A percentile compares a stretch with the other conserved stretches of the same genome.
phyloP scores from a whole-genome alignment of 371 early-diverging fungal species.

The Apophysomyces sp. region DNA sequence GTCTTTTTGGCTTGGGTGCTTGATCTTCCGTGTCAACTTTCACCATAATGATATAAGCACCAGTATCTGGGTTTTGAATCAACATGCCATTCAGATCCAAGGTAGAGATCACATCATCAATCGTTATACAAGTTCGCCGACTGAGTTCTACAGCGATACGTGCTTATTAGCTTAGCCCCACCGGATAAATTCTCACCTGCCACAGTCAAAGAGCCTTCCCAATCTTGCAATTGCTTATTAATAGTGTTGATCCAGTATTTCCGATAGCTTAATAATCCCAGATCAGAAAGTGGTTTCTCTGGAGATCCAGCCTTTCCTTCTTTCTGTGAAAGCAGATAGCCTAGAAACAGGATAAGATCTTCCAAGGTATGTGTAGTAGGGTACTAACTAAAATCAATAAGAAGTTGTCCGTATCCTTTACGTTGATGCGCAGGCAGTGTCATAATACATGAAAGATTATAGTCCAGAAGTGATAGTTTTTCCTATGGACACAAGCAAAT shows the following conservation, averaged over 20 bases:
- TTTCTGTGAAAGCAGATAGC: constrained; percentile 84
- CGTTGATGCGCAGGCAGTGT: constrained; percentile 96
- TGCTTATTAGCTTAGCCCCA: background rate
- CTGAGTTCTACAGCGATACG: constrained; percentile 55
- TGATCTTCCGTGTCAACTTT: background rate
- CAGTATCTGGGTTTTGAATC: background rate
- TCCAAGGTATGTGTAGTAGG: background rate
- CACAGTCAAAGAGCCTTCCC: constrained; percentile 38
- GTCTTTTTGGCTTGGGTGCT: background rate
- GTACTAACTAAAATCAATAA: constrained; percentile 92
- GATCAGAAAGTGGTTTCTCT: constrained; percentile 98
- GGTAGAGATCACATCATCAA: constrained; percentile 75
- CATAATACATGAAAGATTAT: constrained; percentile 99
- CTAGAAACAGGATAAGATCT: constrained; percentile 26
- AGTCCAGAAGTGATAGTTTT: constrained; percentile 86
- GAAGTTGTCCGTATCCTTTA: constrained; percentile 96
- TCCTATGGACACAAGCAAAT: constrained; percentile 57
- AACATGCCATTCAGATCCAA: constrained; percentile 61
- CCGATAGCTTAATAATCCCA: constrained; percentile 92
- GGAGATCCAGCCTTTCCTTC: constrained; percentile 94
- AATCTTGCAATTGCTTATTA: constrained; percentile 30
- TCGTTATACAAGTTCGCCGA: constrained; percentile 60
- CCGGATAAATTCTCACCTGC: constrained; percentile 27
- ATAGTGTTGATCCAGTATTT: constrained; percentile 78
- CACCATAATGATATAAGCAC: background rate